Conservation (phyloP, 2,329 filamentous ascomycete species). For the Aspergillus sp. region DNA sequence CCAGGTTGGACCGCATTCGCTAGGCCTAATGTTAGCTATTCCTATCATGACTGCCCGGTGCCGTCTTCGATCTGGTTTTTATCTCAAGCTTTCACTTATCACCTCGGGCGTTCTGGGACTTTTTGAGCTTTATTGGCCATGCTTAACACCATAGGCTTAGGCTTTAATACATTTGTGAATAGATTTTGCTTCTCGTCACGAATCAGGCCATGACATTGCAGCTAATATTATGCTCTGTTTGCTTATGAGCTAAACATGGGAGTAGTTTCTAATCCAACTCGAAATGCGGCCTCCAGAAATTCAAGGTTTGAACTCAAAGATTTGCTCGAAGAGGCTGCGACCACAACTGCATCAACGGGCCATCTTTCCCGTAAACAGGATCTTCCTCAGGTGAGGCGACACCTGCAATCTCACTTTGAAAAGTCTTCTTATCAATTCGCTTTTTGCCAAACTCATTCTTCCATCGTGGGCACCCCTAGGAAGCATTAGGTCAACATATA, state of each 20-base stretch:
- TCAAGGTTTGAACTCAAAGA: not conserved
- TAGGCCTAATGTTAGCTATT: slow-evolving; percentile 19
- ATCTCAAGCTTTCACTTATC: slow-evolving; percentile 6
- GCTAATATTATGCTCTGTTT: not conserved
- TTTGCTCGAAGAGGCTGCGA: not conserved
- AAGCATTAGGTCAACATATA: not conserved
- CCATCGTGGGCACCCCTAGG: not conserved
- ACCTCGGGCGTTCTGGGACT: slow-evolving; percentile 25
- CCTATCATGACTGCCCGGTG: slow-evolving; percentile 28
- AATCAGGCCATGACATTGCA: not conserved
- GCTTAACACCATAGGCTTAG: not conserved
- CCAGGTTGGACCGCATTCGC: slow-evolving; percentile 62
- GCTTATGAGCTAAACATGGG: not conserved
- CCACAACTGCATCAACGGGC: slow-evolving; percentile 4
- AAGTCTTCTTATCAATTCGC: not conserved
- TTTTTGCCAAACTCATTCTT: not conserved
- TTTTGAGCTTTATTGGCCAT: slow-evolving; percentile 5
- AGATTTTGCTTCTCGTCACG: not conserved
- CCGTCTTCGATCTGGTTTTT: slow-evolving; percentile 21
- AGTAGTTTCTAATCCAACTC: not conserved
- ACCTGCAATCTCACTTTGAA: not conserved
- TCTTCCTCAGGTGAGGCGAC: slow-evolving; percentile 3
- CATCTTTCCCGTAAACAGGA: slow-evolving; percentile 1
- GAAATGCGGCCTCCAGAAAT: not conserved
- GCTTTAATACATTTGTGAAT: slow-evolving; percentile 1